A percentile compares a stretch with the other conserved stretches of the same genome.
phyloP scores from a whole-genome alignment of 164 flowering plant genomes.

The Magnolia changhungtana region DNA sequence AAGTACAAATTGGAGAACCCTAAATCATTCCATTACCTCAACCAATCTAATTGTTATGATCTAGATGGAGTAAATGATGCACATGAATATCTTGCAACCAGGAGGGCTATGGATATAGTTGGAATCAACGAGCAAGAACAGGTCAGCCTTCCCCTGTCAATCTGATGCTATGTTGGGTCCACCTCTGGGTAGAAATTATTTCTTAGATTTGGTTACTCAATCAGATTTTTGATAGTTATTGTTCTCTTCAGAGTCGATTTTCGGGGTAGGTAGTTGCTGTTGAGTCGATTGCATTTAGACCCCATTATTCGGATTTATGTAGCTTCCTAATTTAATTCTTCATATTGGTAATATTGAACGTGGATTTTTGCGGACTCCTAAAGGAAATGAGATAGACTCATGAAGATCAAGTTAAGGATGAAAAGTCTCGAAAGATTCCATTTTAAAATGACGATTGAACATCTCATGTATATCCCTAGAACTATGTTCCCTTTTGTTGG shows the following conservation, averaged over 20 bases:
- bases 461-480: slow-evolving; percentile 52
- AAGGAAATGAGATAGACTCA: slow-evolving; percentile 90
- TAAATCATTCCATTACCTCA: slow-evolving; percentile 74
- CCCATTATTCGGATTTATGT: no score
- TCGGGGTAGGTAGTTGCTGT: slow-evolving; percentile 96
- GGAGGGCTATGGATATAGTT: slow-evolving; percentile 98
- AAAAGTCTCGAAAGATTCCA: slow-evolving; percentile 84
- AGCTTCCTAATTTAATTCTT: no score
- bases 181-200: background rate
- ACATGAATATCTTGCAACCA: slow-evolving; percentile 86
- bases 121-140: slow-evolving; percentile 94
- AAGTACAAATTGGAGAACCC: slow-evolving; percentile 74
- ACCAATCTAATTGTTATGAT: slow-evolving; percentile 80
- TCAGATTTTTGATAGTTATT: slow-evolving; percentile 13
- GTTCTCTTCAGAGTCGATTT: slow-evolving; percentile 70
- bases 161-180: slow-evolving; percentile 1
- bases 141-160: slow-evolving; percentile 37
- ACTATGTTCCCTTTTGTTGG: background rate
- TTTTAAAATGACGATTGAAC: slow-evolving; percentile 79
- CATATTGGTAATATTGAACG: slow-evolving; percentile 95
- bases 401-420: slow-evolving; percentile 91
- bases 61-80: slow-evolving; percentile 86
- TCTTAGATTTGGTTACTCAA: slow-evolving; percentile 3
- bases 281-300: no score
- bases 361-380: no score